Base-by-base conservation (phyloP, 768 basidiomycete genomes). In the Boletus reticulatus region DNA sequence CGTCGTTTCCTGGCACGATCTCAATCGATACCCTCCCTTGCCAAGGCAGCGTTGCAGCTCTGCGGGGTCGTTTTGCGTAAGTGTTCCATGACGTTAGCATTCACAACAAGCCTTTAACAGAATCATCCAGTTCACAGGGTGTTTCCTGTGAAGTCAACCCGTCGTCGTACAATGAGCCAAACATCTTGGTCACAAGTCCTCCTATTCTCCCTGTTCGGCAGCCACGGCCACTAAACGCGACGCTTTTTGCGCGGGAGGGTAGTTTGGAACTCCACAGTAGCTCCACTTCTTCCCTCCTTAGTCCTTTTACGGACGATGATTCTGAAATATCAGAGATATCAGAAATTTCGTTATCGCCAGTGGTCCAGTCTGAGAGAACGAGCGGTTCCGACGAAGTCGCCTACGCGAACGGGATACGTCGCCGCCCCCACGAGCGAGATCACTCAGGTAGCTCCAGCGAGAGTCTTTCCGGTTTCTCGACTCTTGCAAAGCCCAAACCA, bases 41-140 rank as follows among this genome's bases (percentile, higher is more conserved):
- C 12, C 13, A 38, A 43, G 48, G 66, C 17, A 70, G 68, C 19
- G 74, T 81, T 6, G 67, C 79, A 19, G 71, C 78, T 2, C 65
- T 78, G 36, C 74, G 76, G 37, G 73, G 58, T 56, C 73, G 75
- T 36, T 67, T 66, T 24, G 20, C 56, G 68, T 70, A 46, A 54
- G 65, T 62, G 10, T 53, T 16, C 4, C 41, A 6, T 10, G 14
- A 29, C 14, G 6, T 0, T 39, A 4, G 6, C 14, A 29, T 38
- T 41, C 27, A 24, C 2, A 6, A 14, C 4, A 36, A 2, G 17
- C 38, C 14, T 7, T 17, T n/a, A 19, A n/a, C 14, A n/a, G 6
- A 39, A 13, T 6, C 36, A 12, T 32, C 4, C 32, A 60, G 70
- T 16, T 20, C 55, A n/a, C 20, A 71, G 67, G 43, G 72, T 70